Conservation (phyloP, 2,329 filamentous ascomycete genomes). For the Akanthomyces uredinophilus region DNA sequence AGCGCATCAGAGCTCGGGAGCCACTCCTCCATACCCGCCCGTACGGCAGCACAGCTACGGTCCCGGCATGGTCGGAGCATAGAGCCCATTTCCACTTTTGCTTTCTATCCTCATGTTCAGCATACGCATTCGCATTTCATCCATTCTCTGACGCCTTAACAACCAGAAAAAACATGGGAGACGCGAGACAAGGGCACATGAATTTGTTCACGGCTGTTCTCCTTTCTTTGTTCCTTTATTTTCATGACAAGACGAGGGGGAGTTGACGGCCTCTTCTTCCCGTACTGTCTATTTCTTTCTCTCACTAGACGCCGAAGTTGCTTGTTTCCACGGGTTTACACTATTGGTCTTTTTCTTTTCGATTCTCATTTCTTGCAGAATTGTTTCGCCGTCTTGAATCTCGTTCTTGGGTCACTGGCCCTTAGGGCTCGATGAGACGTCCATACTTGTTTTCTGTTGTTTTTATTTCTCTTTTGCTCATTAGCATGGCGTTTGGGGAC, state of each 20-base stretch:
- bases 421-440: neutral
- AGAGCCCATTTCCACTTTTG: constrained; percentile 21
- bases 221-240: constrained; percentile 3
- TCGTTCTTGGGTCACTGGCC: neutral
- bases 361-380: neutral
- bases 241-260: constrained; percentile 25
- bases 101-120: neutral
- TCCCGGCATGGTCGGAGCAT: constrained; percentile 54
- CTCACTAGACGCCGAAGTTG: neutral
- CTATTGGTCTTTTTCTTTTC: neutral
- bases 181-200: neutral
- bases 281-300: neutral
- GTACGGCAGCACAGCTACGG: constrained; percentile 51
- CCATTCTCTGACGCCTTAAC: neutral
- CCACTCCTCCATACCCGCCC: constrained; percentile 37
- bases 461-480: constrained; percentile 17
- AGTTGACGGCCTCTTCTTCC: constrained; percentile 3
- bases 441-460: neutral
- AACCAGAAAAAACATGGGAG: neutral
- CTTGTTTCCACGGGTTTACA: neutral
- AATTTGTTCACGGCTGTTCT: constrained; percentile 24
- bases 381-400: neutral
- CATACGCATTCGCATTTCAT: neutral
- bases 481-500: constrained; percentile 31
- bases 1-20: constrained; percentile 40